Evolutionary conservation across 2,329 filamentous ascomycete genomes (phyloP), one percentile per base, ranked within the genome.

Genomic region (Fusarium sp.): DNA sequence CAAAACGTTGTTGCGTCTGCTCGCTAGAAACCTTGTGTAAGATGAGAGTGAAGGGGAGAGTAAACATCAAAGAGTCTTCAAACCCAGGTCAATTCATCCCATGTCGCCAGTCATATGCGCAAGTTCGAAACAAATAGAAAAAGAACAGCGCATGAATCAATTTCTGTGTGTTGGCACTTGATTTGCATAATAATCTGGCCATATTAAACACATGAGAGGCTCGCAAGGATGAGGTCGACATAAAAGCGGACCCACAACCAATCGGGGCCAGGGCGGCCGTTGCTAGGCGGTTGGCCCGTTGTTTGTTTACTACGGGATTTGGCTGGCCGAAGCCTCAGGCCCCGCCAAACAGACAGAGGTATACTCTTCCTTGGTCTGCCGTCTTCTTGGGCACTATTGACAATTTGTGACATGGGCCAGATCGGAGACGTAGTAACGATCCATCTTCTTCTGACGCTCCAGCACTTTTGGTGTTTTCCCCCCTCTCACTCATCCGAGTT

Each of bases 221-320:
- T 65, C 50, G 64, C 73, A 77, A 67, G 73, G 76, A 76, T 61
- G 59, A 74, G 70, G 66, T 41, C 62, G 45, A 43, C 35, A 68
- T 30, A 66, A 78, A 74, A 68, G 70, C 32, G 77, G 77, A 27
- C 2, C 60, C 7, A 11, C 10, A 30, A 61, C 27, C 76, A 82
- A 82, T 80, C 48, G 67, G 67, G 41, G 45, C 45, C 37, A 48
- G 27, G 14, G 18, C 27, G 25, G 27, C 71, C 77, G 80, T 82
- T 82, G 80, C 80, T 81, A 75, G 77, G 80, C 74, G 68, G 80
- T 80, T 79, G 77, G 72, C 72, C 72, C 68, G 74, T 77, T 80
- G 80, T 82, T 82, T 82, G 79, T 82, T 82, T 82, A 82, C 80
- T 78, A 73, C 67, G 61, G 67, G 63, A 66, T 61, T 66, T 74